phyloP scores from a whole-genome alignment of 192 early-diverging fungal species.

The Diversispora eburnea region DNA sequence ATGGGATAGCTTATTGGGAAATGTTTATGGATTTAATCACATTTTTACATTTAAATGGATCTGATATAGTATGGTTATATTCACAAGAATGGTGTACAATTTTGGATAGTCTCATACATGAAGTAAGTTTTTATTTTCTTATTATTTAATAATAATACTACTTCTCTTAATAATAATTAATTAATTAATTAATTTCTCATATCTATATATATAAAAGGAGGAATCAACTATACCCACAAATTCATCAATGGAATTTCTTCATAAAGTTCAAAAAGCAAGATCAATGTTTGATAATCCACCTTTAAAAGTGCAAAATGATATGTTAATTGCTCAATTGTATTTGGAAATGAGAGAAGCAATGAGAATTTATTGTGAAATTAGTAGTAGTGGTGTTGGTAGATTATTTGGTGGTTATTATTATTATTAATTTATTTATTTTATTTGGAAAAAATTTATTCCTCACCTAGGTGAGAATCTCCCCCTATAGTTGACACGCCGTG shows the following conservation, averaged over 20 bases:
- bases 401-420: constrained; percentile 25
- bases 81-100: constrained; percentile 41
- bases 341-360: constrained; percentile 39
- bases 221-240: neutral
- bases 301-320: constrained; percentile 28
- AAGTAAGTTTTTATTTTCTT: constrained; percentile 28
- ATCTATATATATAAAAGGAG: neutral
- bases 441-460: too few species aligned
- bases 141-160: neutral
- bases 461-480: too few species aligned
- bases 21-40: constrained; percentile 40
- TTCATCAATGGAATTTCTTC: neutral
- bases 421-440: too few species aligned
- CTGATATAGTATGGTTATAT: constrained; percentile 35
- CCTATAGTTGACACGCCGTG: too few species aligned
- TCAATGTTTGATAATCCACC: constrained; percentile 44
- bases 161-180: neutral
- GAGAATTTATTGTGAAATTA: constrained; percentile 34
- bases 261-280: constrained; percentile 27
- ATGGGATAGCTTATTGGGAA: constrained; percentile 30
- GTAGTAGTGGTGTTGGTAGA: constrained; percentile 1
- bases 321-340: constrained; percentile 36
- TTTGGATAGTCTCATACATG: constrained; percentile 31
- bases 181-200: neutral
- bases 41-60: constrained; percentile 36